Evolutionary conservation across 495 filamentous ascomycete species (phyloP).

Genomic region (Aspergillus conjunctus): DNA sequence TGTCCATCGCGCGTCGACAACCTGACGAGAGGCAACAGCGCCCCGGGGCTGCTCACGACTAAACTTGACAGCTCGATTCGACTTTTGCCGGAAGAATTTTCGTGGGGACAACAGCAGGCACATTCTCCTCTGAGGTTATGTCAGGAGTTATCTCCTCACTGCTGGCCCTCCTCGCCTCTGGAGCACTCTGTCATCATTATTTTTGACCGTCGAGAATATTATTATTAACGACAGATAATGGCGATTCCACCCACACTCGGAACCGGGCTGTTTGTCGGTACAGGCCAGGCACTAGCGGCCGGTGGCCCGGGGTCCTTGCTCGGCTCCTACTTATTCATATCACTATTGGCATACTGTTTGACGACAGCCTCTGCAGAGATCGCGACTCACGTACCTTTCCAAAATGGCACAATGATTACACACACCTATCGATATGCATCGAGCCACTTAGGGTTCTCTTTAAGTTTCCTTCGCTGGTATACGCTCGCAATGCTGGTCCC

Average conservation of each 20-base stretch:
- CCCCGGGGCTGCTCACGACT: too few species aligned
- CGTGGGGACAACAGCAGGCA: too few species aligned
- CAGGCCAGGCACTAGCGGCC: conserved; percentile 43
- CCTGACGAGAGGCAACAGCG: too few species aligned
- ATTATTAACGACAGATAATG: conserved; percentile 31
- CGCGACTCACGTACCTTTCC: conserved; percentile 59
- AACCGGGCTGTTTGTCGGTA: conserved; percentile 44
- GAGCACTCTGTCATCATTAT: background rate
- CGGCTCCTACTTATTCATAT: conserved; percentile 47
- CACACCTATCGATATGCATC: conserved; percentile 58
- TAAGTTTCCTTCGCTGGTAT: conserved; percentile 63
- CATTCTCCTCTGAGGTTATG: too few species aligned
- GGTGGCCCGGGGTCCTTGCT: conserved; percentile 47
- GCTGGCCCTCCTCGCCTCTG: background rate
- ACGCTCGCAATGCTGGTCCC: conserved; percentile 66
- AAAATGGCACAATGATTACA: conserved; percentile 56
- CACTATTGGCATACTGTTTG: conserved; percentile 60
- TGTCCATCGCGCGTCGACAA: too few species aligned
- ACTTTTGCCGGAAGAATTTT: too few species aligned
- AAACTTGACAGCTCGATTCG: too few species aligned
- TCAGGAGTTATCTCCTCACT: too few species aligned
- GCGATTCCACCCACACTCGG: conserved; percentile 42
- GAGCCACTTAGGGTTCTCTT: conserved; percentile 53
- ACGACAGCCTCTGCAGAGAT: conserved; percentile 65
- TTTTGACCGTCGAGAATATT: background rate